These are phyloP conservation scores for Suhomyces bokatorum DNA, from an alignment of 1,139 yeast species.

Conservation along the genomic window DNA sequence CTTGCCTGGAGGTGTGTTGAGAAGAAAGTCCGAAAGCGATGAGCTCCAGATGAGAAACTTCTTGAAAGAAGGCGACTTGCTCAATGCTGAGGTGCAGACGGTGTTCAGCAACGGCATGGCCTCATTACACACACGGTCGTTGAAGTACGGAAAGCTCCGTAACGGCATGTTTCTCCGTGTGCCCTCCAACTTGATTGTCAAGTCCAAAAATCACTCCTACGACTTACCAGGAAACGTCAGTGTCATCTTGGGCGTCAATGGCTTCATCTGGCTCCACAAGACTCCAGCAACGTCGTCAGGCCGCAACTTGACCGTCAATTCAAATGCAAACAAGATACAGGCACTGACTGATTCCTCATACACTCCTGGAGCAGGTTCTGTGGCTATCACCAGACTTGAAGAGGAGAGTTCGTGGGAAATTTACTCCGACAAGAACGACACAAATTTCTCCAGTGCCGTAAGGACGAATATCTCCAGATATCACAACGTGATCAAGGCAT, in stretches of 20 bases:
- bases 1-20: slow-evolving; percentile 93
- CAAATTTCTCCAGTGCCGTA: slow-evolving; percentile 53
- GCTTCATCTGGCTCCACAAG: slow-evolving; percentile 89
- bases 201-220: slow-evolving; percentile 85
- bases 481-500: slow-evolving; percentile 77
- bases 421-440: slow-evolving; percentile 86
- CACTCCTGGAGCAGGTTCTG: slow-evolving; percentile 59
- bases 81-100: slow-evolving; percentile 95
- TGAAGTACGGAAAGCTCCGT: slow-evolving; percentile 91
- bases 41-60: slow-evolving; percentile 95
- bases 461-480: slow-evolving; percentile 82
- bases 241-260: slow-evolving; percentile 89
- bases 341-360: slow-evolving; percentile 47
- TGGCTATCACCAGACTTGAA: slow-evolving; percentile 81
- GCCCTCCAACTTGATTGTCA: slow-evolving; percentile 77
- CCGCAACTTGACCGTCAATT: slow-evolving; percentile 16
- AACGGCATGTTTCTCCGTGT: slow-evolving; percentile 83
- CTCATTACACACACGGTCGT: slow-evolving; percentile 89
- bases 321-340: slow-evolving; percentile 32
- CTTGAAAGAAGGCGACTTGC: slow-evolving; percentile 93
- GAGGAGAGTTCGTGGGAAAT: slow-evolving; percentile 96
- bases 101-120: slow-evolving; percentile 90
- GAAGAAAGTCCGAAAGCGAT: slow-evolving; percentile 93
- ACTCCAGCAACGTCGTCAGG: slow-evolving; percentile 35
- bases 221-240: slow-evolving; percentile 89